These are phyloP conservation scores for Quercus robur DNA, from an alignment of 306 rosid species.

Conservation along the genomic window DNA sequence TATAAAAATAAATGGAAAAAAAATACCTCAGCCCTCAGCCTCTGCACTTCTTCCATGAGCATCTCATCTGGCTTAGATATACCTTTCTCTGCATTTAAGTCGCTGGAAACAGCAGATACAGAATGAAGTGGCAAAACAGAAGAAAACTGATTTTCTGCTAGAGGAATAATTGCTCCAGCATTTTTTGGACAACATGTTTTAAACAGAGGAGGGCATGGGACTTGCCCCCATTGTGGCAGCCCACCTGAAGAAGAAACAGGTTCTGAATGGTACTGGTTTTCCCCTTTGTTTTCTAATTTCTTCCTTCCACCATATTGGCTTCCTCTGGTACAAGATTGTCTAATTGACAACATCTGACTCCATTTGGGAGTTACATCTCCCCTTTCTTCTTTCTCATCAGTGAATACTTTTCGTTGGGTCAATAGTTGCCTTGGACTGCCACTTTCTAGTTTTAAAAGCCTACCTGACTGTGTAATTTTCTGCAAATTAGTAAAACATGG, in stretches of 20 bases:
- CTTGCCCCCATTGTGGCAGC: slow-evolving; percentile 73
- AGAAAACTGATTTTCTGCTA: slow-evolving; percentile 27
- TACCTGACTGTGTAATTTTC: slow-evolving; percentile 24
- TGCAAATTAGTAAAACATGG: slow-evolving; percentile 54
- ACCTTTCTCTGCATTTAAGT: slow-evolving; percentile 26
- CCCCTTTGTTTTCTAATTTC: slow-evolving; percentile 44
- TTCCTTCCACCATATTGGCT: slow-evolving; percentile 49
- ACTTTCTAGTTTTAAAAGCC: slow-evolving; percentile 27
- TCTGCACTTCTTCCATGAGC: slow-evolving; percentile 57
- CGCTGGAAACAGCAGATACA: slow-evolving; percentile 23
- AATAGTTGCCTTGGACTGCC: slow-evolving; percentile 22
- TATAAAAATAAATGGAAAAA: background rate
- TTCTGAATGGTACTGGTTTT: slow-evolving; percentile 34
- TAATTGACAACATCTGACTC: slow-evolving; percentile 34
- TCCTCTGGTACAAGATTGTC: slow-evolving; percentile 52
- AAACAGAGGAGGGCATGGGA: slow-evolving; percentile 53
- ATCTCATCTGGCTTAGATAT: slow-evolving; percentile 39
- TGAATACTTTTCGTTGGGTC: slow-evolving; percentile 30
- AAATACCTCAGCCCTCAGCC: slow-evolving; percentile 64
- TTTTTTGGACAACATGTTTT: slow-evolving; percentile 32
- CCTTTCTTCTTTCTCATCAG: slow-evolving; percentile 47
- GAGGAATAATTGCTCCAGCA: slow-evolving; percentile 30
- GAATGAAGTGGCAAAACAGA: slow-evolving; percentile 16
- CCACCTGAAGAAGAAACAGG: slow-evolving; percentile 34
- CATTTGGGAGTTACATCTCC: slow-evolving; percentile 44